Base-by-base conservation (phyloP, 495 filamentous ascomycete species). In the Penicillium odoratum region DNA sequence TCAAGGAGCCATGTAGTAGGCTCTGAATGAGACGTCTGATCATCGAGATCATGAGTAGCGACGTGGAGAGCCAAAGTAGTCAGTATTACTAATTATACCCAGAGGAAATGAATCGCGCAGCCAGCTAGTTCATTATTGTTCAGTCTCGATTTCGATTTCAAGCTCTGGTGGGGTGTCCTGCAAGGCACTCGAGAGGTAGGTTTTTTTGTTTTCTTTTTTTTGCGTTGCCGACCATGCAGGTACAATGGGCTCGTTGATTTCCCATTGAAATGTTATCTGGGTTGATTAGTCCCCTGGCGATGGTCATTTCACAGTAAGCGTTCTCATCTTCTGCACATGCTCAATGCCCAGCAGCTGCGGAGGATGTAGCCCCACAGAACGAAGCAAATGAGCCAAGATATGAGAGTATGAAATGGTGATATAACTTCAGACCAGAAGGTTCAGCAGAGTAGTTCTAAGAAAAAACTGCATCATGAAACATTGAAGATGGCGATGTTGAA, bases 161-260 rank as follows among this genome's bases (percentile, higher is more conserved):
- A 54, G 48, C 34, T 51, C 53, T 33, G 9, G 48, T 42, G 56
- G 51, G 34, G 54, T n/a, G 42, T 51, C 47, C 38, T 53, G 56
- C 63, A 59, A 62, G 56, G 56, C 50, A 55, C 50, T 50, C 16
- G 38, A 43, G 34, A 25, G 38, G 33, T 48, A 29, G 29, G 5
- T 2, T 29, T 30, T 15, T 48, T 47, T 9, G 0, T 38, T 40
- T 40, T 16, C 5, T 40, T n/a, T 2, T 30, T 25, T n/a, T 49
- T 36, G 56, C 30, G 51, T 43, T 26, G 28, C 60, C 8, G 16
- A 26, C 28, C 21, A 66, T 63, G 59, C 62, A 64, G 58, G 62
- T 64, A 58, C 62, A 42, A 48, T 16, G 45, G 21, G 8, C 34
- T 26, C 34, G 21, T 34, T 58, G 26, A 34, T 11, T 40, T 33